Evolutionary conservation across 2,329 filamentous ascomycete species (phyloP), one percentile per base, ranked within the genome.

Genomic region (Xylariaceae sp.): DNA sequence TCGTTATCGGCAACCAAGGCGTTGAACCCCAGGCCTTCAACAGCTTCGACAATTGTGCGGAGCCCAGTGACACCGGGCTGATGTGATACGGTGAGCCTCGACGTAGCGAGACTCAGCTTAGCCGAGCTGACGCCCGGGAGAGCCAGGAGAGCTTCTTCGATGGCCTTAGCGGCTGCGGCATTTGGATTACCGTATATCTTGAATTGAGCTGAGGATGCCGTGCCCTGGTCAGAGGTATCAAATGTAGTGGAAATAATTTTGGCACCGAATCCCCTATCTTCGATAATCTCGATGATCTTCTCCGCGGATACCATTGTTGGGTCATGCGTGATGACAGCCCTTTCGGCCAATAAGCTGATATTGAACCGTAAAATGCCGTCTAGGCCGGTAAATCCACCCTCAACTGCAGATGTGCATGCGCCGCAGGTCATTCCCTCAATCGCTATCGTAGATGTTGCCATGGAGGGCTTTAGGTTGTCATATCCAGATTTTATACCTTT

Each of bases 391-490:
- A 99, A 94, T 3, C 89, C 91, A 44, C 84, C 81, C 67, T 97
- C 90, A 1, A 97, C 86, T 5, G 93, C 92, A 1, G 93, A 93
- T 0, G 94, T 97, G 73, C 94, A 99, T 35, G 94, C 91, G 18
- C 93, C 93, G 69, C 94, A 97, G 1, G 94, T 99, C 94, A 99
- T 99, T 44, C 94, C 94, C 62, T 94, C 91, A 49, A 99, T 90
- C 4, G 89, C 86, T 15, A 99, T 81, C 0, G 92, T 97, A 0
- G 92, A 97, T 0, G 85, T 90, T 51, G 87, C 79, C 3, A 82
- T 66, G 44, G 75, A 73, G 58, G 77, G 72, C 52, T 69, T 69
- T 55, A 70, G 64, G 49, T 63, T 64, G n/a, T 64, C 59, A 4
- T 53, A 52, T 3, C 66, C 57, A 4, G 62, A 59, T 21, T 63